Conservation (phyloP, 768 basidiomycete genomes). For the Pleurotus ostreatus region DNA sequence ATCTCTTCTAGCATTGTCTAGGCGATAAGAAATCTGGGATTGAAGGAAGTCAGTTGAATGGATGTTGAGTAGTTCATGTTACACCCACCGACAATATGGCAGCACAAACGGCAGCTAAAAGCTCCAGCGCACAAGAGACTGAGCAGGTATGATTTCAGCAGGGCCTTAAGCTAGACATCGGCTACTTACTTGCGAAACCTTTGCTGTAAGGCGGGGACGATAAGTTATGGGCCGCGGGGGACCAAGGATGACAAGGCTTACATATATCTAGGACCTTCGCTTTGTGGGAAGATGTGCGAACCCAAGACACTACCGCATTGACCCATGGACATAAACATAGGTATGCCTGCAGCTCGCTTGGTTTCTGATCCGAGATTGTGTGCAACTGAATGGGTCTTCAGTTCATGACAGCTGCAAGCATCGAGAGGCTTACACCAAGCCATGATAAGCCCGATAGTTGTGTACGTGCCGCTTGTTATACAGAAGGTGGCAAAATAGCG, state of each 20-base stretch:
- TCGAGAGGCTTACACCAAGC: constrained; percentile 62
- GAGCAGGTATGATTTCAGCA: background rate
- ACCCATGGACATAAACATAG: constrained; percentile 77
- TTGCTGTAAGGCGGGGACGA: constrained; percentile 29
- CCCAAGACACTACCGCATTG: constrained; percentile 74
- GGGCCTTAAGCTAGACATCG: background rate
- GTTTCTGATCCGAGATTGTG: constrained; percentile 79
- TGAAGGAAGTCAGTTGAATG: background rate
- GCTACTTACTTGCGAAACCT: constrained; percentile 50
- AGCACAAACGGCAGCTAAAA: constrained; percentile 50
- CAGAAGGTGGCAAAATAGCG: constrained; percentile 78
- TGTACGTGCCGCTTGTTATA: constrained; percentile 74
- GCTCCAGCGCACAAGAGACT: constrained; percentile 48
- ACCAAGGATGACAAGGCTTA: constrained; percentile 21
- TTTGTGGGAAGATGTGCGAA: constrained; percentile 63
- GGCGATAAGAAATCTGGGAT: constrained; percentile 54
- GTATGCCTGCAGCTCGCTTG: constrained; percentile 72
- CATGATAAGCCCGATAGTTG: constrained; percentile 67
- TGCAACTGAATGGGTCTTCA: constrained; percentile 37
- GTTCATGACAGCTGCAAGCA: background rate
- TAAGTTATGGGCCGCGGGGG: background rate
- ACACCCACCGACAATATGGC: constrained; percentile 46
- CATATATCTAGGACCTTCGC: constrained; percentile 65
- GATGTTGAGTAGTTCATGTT: background rate
- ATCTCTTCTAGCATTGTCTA: constrained; percentile 57